A percentile compares a stretch with the other conserved stretches of the same genome.
These are phyloP conservation scores for Saccharomycopsis hybrid DNA, from an alignment of 1,139 yeast species.

Conservation along the genomic window DNA sequence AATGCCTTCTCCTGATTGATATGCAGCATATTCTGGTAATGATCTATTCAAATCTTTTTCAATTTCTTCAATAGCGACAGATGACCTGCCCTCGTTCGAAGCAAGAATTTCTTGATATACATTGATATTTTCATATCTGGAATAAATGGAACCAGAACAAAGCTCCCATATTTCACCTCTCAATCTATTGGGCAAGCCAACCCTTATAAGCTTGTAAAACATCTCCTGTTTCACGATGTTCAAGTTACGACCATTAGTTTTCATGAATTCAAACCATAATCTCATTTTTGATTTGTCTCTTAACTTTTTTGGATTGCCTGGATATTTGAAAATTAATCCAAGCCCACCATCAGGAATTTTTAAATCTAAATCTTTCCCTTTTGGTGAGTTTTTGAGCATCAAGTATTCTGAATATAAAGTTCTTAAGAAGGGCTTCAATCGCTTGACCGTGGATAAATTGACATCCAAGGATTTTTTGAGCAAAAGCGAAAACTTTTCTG, in stretches of 20 bases:
- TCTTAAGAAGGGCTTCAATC: constrained; percentile 57
- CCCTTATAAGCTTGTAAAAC: constrained; percentile 76
- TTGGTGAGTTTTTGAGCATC: constrained; percentile 48
- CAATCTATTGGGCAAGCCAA: constrained; percentile 85
- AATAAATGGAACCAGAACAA: constrained; percentile 78
- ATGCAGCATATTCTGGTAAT: constrained; percentile 92
- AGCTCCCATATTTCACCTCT: constrained; percentile 97
- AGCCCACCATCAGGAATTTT: constrained; percentile 77
- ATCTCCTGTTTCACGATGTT: constrained; percentile 68
- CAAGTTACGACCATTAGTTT: constrained; percentile 77
- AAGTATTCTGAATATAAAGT: constrained; percentile 84
- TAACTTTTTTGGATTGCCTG: constrained; percentile 75
- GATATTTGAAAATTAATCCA: constrained; percentile 77
- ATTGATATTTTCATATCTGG: constrained; percentile 55
- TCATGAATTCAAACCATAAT: constrained; percentile 87
- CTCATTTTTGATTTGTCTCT: constrained; percentile 84
- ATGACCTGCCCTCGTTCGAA: constrained; percentile 54
- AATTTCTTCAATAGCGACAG: constrained; percentile 90
- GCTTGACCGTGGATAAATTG: constrained; percentile 57
- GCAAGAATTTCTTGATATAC: constrained; percentile 54
- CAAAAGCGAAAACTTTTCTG: constrained; percentile 72
- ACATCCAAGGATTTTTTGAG: constrained; percentile 57
- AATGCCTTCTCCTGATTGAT: constrained; percentile 82
- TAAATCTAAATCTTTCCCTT: constrained; percentile 21
- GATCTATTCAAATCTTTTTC: constrained; percentile 94